Evolutionary conservation across 768 basidiomycete species (phyloP), one percentile per base, ranked within the genome.

Genomic region (Hemileccinum rubropunctum): DNA sequence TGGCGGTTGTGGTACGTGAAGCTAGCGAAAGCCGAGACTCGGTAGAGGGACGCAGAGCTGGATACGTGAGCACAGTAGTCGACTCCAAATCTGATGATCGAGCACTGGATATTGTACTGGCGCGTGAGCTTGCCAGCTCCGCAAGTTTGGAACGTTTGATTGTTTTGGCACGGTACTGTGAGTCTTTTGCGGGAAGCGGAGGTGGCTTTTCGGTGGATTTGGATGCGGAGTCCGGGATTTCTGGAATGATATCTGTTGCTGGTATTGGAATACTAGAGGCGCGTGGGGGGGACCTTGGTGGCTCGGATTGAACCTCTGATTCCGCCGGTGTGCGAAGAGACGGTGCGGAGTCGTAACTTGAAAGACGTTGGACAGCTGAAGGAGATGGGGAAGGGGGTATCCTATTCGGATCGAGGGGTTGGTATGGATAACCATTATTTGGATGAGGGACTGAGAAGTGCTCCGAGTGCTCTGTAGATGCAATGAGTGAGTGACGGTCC

Each of bases 1-100:
- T 58, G 33, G 40, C 18, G 12, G 55, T 60, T 15, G 66, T 60
- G 34, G 56, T 51, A 27, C 52, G 63, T 2, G 70, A 64, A 47
- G 56, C 60, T 11, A 64, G 42, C 35, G 68, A 71, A 42, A 70
- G 52, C 27, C 68, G 61, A 17, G 87, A 89, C 42, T 79, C 75
- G 3, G 81, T 63, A 23, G 83, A 76, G n/a, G 87, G 88, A 15
- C 88, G 82, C 52, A 89, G 73, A 15, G 62, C 75, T 20, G 87
- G 84, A 60, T 84, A 90, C 1, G 88, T 89, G 58, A 82, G 79
- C n/a, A 86, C 74, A 21, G 86, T 83, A 3, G 80, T 81, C 0
- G 79, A 70, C 30, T 79, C 71, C 37, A 80, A 50, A 50, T 77
- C 78, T 3, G 77, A 80, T 20, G 82, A 80, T 42, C 76, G 71